phyloP scores from a whole-genome alignment of 345 rosid genomes.

The Gossypium stocksii region DNA sequence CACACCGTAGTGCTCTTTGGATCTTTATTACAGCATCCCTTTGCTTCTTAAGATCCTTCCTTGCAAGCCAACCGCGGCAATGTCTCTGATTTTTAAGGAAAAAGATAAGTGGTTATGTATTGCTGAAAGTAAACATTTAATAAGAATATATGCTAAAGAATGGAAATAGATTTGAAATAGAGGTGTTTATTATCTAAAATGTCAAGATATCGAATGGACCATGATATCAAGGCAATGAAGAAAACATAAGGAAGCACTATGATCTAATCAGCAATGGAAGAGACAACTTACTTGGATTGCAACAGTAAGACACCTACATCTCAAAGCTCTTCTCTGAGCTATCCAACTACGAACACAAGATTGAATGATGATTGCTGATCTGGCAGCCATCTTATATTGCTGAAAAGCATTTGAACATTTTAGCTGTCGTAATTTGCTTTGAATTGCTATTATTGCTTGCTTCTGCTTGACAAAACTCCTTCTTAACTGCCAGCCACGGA shows the following conservation, averaged over 20 bases:
- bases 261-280: background rate
- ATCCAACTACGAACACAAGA: conserved; percentile 61
- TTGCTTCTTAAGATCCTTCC: conserved; percentile 41
- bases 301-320: conserved; percentile 25
- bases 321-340: conserved; percentile 29
- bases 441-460: conserved; percentile 39
- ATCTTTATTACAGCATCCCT: conserved; percentile 48
- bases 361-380: conserved; percentile 55
- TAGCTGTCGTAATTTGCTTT: conserved; percentile 29
- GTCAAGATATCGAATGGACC: background rate
- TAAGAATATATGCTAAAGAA: background rate
- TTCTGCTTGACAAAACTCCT: conserved; percentile 34
- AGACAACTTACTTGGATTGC: conserved; percentile 58
- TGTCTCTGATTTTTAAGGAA: conserved; percentile 10
- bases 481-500: conserved; percentile 46
- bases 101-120: background rate
- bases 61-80: conserved; percentile 59
- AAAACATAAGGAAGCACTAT: background rate
- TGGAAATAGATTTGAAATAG: background rate
- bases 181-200: background rate
- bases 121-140: background rate
- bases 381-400: conserved; percentile 29
- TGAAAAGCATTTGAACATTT: conserved; percentile 30
- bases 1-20: conserved; percentile 50
- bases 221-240: conserved; percentile 2